Evolutionary conservation across 495 filamentous ascomycete genomes (phyloP).

Genomic region (Stereocaulon alpinum): DNA sequence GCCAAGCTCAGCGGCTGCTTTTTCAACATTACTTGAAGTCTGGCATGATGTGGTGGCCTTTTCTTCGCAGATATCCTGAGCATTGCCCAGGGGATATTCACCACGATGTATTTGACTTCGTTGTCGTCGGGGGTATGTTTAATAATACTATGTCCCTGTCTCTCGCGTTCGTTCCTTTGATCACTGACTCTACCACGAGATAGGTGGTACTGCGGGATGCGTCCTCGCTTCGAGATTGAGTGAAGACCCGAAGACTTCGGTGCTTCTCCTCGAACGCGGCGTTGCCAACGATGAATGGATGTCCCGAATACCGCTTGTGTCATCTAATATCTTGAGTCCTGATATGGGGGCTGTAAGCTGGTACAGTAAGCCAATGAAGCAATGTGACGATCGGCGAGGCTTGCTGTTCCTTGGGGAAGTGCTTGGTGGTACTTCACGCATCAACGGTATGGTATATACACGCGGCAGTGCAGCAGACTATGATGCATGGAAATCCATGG

Average conservation of each 20-base stretch:
- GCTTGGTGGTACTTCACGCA: not conserved
- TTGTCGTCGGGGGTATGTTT: too few species aligned
- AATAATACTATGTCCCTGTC: too few species aligned
- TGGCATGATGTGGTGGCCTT: too few species aligned
- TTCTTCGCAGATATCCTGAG: too few species aligned
- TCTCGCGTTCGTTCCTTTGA: too few species aligned
- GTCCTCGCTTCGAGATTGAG: not conserved
- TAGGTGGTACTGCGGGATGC: not conserved
- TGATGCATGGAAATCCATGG: not conserved
- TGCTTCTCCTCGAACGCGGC: not conserved
- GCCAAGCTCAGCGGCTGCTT: too few species aligned
- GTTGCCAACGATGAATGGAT: not conserved
- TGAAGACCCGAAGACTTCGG: not conserved
- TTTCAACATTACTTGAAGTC: too few species aligned
- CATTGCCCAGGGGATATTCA: too few species aligned
- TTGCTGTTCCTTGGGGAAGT: constrained; percentile 1
- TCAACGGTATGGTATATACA: not conserved
- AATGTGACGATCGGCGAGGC: not conserved
- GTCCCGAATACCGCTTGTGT: not conserved
- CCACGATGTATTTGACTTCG: too few species aligned
- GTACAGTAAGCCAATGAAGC: not conserved
- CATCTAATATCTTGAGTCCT: not conserved
- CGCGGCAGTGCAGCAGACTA: not conserved
- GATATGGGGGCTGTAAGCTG: not conserved
- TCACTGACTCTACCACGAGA: not conserved